Conservation (phyloP, 2,329 filamentous ascomycete genomes). For the Tricladium varicosporioides region DNA sequence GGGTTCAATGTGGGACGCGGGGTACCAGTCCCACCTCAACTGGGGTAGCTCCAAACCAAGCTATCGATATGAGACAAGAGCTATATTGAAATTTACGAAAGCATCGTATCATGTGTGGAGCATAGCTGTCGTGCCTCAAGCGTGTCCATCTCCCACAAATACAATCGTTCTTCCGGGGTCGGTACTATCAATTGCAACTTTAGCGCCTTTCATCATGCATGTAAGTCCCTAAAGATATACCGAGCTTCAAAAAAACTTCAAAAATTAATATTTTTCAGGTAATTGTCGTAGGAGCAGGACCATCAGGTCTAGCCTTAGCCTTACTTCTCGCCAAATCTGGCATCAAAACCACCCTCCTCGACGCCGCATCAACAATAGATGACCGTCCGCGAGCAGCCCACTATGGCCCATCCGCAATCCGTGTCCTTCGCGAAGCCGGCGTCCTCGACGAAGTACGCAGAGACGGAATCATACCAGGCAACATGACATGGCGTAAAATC, state of each 20-base stretch:
- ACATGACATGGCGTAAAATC: conserved; percentile 44
- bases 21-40: neutral
- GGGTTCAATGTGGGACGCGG: neutral
- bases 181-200: neutral
- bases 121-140: no score
- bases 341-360: conserved; percentile 53
- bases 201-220: neutral
- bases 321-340: conserved; percentile 53
- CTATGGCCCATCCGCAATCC: conserved; percentile 56
- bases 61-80: no score
- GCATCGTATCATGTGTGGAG: no score
- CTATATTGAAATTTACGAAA: no score
- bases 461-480: conserved; percentile 40
- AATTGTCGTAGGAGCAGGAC: conserved; percentile 9
- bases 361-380: conserved; percentile 53
- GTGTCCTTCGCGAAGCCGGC: conserved; percentile 56
- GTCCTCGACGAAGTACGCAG: conserved; percentile 49
- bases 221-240: neutral
- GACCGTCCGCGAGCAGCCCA: conserved; percentile 60
- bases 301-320: conserved; percentile 48
- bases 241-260: conserved; percentile 2
- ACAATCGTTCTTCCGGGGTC: neutral
- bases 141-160: neutral
- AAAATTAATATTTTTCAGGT: conserved; percentile 14
- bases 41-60: neutral